A percentile compares a stretch with the other conserved stretches of the same genome.
Conservation (phyloP, 2,329 filamentous ascomycete species). For the Zymoseptoria passerinii region DNA sequence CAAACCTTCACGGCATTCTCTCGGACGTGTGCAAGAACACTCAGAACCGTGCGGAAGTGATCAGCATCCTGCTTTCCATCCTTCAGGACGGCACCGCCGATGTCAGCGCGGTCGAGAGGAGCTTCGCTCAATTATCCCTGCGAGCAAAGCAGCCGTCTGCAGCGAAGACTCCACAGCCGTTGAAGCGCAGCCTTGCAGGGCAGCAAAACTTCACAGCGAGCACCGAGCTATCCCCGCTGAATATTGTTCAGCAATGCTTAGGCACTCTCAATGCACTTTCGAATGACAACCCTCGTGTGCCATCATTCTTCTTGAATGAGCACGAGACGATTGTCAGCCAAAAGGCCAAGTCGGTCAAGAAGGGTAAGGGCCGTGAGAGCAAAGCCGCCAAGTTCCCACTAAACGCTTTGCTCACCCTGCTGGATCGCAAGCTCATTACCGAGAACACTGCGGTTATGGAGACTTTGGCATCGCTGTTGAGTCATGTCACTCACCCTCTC, state of each 20-base stretch:
- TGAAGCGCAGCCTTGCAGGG: constrained; percentile 67
- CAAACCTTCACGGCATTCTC: constrained; percentile 76
- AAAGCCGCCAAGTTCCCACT: constrained; percentile 82
- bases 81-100: constrained; percentile 93
- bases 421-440: constrained; percentile 92
- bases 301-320: constrained; percentile 88
- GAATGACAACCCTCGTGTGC: constrained; percentile 75
- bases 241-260: constrained; percentile 93
- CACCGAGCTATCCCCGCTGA: constrained; percentile 82
- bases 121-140: constrained; percentile 85
- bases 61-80: constrained; percentile 85
- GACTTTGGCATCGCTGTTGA: constrained; percentile 75
- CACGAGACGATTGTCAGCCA: constrained; percentile 61
- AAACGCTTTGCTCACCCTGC: constrained; percentile 77
- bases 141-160: constrained; percentile 63
- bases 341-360: constrained; percentile 62
- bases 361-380: constrained; percentile 79
- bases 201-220: constrained; percentile 38
- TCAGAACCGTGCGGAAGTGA: constrained; percentile 89
- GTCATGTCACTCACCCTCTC: constrained; percentile 79
- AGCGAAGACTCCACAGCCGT: constrained; percentile 70
- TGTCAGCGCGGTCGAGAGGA: constrained; percentile 86
- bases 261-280: constrained; percentile 76
- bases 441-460: constrained; percentile 98
- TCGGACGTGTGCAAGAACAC: constrained; percentile 90